Evolutionary conservation across 352 stramenopile genomes (phyloP).

Genomic region (Thraustotheca clavata): DNA sequence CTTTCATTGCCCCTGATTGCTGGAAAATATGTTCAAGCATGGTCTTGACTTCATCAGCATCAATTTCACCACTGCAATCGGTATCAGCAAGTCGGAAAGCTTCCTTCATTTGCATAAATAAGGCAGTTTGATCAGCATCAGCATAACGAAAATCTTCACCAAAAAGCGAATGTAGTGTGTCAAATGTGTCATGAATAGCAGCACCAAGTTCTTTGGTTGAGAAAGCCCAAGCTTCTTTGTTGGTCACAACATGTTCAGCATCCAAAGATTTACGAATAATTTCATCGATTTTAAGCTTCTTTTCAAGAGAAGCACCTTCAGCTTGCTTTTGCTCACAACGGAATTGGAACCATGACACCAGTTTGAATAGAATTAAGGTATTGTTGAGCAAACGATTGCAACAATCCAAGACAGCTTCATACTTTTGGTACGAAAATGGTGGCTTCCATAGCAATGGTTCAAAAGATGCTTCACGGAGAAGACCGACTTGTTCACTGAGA

Average conservation of each 20-base stretch:
- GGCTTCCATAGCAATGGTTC: slow-evolving; percentile 66
- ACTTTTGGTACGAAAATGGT: slow-evolving; percentile 62
- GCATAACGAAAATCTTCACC: slow-evolving; percentile 62
- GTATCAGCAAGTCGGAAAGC: slow-evolving; percentile 69
- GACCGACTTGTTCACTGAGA: slow-evolving; percentile 41
- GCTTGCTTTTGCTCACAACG: slow-evolving; percentile 25
- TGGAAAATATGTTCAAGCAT: slow-evolving; percentile 75
- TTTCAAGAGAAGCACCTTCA: background rate
- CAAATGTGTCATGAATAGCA: slow-evolving; percentile 52
- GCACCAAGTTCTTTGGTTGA: slow-evolving; percentile 43
- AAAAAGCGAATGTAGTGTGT: slow-evolving; percentile 64
- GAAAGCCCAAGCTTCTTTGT: slow-evolving; percentile 29
- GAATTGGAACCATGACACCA: slow-evolving; percentile 70
- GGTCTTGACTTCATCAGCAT: slow-evolving; percentile 57
- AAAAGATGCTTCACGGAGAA: slow-evolving; percentile 48
- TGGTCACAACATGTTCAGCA: background rate
- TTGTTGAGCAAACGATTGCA: slow-evolving; percentile 64
- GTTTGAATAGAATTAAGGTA: slow-evolving; percentile 73
- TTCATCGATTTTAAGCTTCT: slow-evolving; percentile 5
- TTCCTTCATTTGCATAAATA: slow-evolving; percentile 86
- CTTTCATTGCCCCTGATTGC: slow-evolving; percentile 58
- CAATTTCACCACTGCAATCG: slow-evolving; percentile 71
- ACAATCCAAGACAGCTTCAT: slow-evolving; percentile 50
- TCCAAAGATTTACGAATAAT: background rate
- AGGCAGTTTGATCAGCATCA: slow-evolving; percentile 61